Evolutionary conservation across 2,329 filamentous ascomycete genomes (phyloP), one percentile per base, ranked within the genome.

Genomic region (Phaeosphaeria sp.): DNA sequence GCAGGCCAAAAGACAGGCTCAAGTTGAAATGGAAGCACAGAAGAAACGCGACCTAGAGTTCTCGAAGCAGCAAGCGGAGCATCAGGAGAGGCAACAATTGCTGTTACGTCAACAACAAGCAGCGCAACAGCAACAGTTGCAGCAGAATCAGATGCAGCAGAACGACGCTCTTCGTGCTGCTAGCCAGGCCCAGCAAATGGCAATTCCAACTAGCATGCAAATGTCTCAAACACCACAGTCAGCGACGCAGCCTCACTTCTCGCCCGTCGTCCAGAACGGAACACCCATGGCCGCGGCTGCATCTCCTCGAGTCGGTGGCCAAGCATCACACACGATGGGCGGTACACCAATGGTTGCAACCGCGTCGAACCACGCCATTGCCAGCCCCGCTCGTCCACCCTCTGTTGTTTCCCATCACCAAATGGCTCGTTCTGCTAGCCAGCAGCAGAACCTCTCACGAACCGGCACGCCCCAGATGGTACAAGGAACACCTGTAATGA

Each of bases 191-290:
- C 74, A 75, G 49, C 69, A 73, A 44, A 68, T 77, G 71, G 61
- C 65, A 5, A 66, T 55, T 21, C 50, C 59, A 24, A 58, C 59
- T n/a, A 58, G 66, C 15, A 55, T 64, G 15, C 74, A 75, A 50
- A 64, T 71, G 21, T 55, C 62, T 17, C 74, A 75, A 52, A 68
- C 74, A 55, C 84, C 88, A 63, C 84, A 87, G 7, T 84, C 87
- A 1, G 71, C 71, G n/a, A 74, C 72, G 1, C 88, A 90, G 68
- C 80, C 85, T 17, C 83, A 86, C 3, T 87, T 87, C 1, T 88
- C 91, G n/a, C 91, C 91, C 2, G 73, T 81, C 33, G 71, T 79
- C 8, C 72, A 79, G 30, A 78, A 82, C 50, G 78, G 80, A 51
- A 82, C 81, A 8, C 80, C 80, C 15, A 78, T 82, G 74, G 75